Base-by-base conservation (phyloP, 2,329 filamentous ascomycete genomes). In the Monilinia fructicola region DNA sequence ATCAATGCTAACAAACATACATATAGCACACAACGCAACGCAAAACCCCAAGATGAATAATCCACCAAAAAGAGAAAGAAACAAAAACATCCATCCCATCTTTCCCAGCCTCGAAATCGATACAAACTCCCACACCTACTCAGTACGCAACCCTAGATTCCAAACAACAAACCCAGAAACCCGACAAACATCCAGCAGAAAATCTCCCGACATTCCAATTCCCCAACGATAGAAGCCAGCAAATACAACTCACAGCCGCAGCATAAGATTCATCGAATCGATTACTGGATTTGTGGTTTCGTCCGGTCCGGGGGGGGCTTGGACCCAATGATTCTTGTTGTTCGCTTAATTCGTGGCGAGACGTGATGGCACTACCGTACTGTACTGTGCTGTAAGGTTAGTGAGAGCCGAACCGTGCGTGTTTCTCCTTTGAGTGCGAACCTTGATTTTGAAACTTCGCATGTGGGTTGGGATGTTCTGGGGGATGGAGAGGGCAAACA, bases 401-500 rank as follows among this genome's bases (percentile, higher is more conserved):
- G 23, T 64, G 31, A 52, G 31, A 35, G 31, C 31, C 31, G n/a
- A 35, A 21, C 61, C 52, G 61, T 64, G 61, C 61, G 40, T 44
- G 61, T 64, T 64, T 64, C 61, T 48, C 26, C 52, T 64, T 38
- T 42, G 21, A 23, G 42, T 1, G n/a, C 46, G 26, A 55, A 64
- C 61, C 52, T 64, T 64, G 52, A 54, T 7, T 18, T 42, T 52
- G 38, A 56, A 44, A 40, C 61, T 55, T 55, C 23, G 9, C 18
- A 23, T 42, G 21, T 38, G 12, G 7, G n/a, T 23, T 55, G 16
- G 55, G 18, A 23, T 14, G n/a, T 23, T 7, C 48, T 26, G 26
- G 9, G 9, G 46, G 11, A 6, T 35, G 7, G 28, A 16, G 26
- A 31, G 40, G 31, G 31, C 3, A 46, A 28, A 46, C 21, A 46